Evolutionary conservation across 2,329 filamentous ascomycete species (phyloP).

Genomic region (Sporothrix luriei): DNA sequence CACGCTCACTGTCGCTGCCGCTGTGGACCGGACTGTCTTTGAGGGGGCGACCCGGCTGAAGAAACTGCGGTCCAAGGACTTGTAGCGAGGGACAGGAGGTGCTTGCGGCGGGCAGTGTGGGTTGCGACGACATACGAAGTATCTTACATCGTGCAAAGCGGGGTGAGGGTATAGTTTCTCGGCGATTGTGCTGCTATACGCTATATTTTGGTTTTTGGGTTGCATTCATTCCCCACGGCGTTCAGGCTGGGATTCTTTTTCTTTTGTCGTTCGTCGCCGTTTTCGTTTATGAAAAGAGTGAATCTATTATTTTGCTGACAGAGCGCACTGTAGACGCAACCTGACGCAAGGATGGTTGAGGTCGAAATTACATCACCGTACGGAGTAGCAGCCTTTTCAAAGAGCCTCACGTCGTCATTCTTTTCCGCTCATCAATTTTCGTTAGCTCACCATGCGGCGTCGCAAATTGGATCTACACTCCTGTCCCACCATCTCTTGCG

Average conservation of each 20-base stretch:
- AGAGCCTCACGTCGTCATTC: no score
- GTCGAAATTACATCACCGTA: background rate
- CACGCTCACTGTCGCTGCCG: conserved; percentile 92
- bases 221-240: conserved; percentile 18
- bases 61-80: conserved; percentile 74
- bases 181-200: conserved; percentile 4
- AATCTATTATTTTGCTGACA: no score
- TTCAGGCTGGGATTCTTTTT: conserved; percentile 31
- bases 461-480: conserved; percentile 15
- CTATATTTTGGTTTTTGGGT: conserved; percentile 14
- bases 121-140: background rate
- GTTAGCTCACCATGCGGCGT: conserved; percentile 1
- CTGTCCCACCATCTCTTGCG: background rate
- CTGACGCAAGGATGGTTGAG: background rate
- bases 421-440: conserved; percentile 4
- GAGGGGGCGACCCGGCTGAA: conserved; percentile 82
- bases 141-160: conserved; percentile 4
- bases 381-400: no score
- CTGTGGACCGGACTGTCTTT: conserved; percentile 86
- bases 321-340: no score
- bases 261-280: conserved; percentile 27
- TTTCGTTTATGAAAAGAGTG: background rate
- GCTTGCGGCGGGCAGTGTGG: background rate
- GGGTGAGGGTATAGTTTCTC: background rate
- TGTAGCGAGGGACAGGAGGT: conserved; percentile 43